These are phyloP conservation scores for Saccharum officinarum DNA, from an alignment of 176 grass and related monocot genomes.

Conservation along the genomic window DNA sequence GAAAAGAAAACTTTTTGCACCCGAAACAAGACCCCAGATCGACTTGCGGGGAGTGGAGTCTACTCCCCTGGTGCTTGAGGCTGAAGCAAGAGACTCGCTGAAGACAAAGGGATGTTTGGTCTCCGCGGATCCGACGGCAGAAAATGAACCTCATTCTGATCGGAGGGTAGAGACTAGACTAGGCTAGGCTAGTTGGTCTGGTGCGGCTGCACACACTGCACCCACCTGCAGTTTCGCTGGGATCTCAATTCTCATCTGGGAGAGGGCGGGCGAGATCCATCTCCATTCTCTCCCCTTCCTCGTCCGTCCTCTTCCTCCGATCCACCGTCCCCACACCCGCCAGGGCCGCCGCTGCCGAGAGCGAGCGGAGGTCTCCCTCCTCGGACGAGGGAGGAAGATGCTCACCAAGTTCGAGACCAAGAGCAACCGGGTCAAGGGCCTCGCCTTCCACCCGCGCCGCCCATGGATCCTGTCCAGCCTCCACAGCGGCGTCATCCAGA, in stretches of 20 bases:
- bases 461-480: conserved; percentile 89
- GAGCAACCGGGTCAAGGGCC: background rate
- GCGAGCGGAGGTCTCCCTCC: background rate
- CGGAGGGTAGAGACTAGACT: background rate
- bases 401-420: background rate
- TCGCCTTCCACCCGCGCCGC: conserved; percentile 49
- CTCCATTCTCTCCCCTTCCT: background rate
- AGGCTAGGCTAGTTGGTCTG: background rate
- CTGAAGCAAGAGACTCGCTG: background rate
- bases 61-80: background rate
- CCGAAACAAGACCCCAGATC: background rate
- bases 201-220: background rate
- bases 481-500: conserved; percentile 92
- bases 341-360: background rate
- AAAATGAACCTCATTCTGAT: background rate
- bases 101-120: background rate
- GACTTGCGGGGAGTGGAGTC: background rate
- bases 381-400: background rate
- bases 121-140: background rate
- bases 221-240: background rate
- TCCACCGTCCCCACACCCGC: background rate
- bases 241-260: background rate
- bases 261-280: background rate
- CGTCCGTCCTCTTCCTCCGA: background rate
- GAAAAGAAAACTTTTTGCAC: too few relatives aligned